A percentile compares a stretch with the other conserved stretches of the same genome.
phyloP scores from a whole-genome alignment of 208 protist species.

The Herpetomonas samuelpessoai region DNA sequence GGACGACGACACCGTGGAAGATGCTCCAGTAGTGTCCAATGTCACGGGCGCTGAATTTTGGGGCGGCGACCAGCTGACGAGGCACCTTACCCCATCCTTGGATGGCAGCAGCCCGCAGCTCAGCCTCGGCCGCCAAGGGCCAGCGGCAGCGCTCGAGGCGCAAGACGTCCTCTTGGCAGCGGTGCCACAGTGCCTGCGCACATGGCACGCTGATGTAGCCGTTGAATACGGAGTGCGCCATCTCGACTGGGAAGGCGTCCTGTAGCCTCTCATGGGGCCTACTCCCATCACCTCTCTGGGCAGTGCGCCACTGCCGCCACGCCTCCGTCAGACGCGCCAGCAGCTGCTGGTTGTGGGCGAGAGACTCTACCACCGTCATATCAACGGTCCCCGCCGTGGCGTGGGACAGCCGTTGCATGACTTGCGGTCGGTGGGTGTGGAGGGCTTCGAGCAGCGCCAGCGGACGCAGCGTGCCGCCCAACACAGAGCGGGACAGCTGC shows the following conservation, averaged over 20 bases:
- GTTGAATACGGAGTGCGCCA: conserved; percentile 32
- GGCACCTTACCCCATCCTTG: conserved; percentile 27
- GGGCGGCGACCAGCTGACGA: conserved; percentile 31
- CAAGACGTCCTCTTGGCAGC: conserved; percentile 19
- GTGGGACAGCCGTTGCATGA: conserved; percentile 17
- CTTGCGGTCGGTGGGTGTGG: conserved; percentile 23
- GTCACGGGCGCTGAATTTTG: conserved; percentile 22
- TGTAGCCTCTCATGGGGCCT: background rate
- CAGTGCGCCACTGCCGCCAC: conserved; percentile 6
- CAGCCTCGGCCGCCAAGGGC: conserved; percentile 47
- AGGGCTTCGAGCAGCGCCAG: conserved; percentile 59
- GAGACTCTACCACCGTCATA: conserved; percentile 22
- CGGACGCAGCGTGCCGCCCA: conserved; percentile 31
- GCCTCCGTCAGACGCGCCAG: conserved; percentile 24
- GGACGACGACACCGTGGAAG: conserved; percentile 45
- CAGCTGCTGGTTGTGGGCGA: conserved; percentile 25
- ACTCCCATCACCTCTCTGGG: background rate
- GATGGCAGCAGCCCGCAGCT: conserved; percentile 44
- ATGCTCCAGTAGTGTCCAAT: conserved; percentile 72
- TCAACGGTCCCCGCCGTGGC: background rate
- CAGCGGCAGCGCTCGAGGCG: conserved; percentile 40
- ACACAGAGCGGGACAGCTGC: conserved; percentile 23
- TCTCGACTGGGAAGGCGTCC: conserved; percentile 1
- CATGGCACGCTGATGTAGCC: conserved; percentile 26
- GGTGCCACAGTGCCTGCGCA: conserved; percentile 30